phyloP scores from a whole-genome alignment of 1,139 yeast species.

The Suzukiozyma palmioleophila region DNA sequence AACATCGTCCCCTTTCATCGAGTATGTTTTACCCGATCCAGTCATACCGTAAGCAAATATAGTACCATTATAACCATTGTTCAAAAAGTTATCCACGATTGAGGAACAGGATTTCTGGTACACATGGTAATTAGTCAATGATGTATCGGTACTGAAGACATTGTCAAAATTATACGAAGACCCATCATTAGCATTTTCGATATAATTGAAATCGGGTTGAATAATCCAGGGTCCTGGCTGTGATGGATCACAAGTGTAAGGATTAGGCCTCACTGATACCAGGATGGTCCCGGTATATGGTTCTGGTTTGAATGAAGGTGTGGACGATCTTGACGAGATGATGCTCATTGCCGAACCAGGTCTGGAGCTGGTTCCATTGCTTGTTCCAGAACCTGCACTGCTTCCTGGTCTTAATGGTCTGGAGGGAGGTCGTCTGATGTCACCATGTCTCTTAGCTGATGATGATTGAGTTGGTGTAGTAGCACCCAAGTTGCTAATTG shows the following conservation, averaged over 20 bases:
- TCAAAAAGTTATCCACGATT: slow-evolving; percentile 58
- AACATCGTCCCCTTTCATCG: slow-evolving; percentile 71
- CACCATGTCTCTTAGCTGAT: slow-evolving; percentile 3
- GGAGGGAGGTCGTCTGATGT: slow-evolving; percentile 6
- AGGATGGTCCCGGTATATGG: slow-evolving; percentile 49
- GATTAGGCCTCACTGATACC: slow-evolving; percentile 54
- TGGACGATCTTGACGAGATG: slow-evolving; percentile 30
- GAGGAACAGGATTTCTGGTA: slow-evolving; percentile 59
- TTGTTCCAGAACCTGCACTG: background rate
- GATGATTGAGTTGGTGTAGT: slow-evolving; percentile 6
- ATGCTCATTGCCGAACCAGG: slow-evolving; percentile 7
- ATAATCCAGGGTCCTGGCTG: slow-evolving; percentile 41
- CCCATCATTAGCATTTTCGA: slow-evolving; percentile 49
- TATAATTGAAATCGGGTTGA: slow-evolving; percentile 32
- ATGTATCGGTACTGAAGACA: slow-evolving; percentile 53
- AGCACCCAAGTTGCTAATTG: slow-evolving; percentile 13
- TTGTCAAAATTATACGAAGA: slow-evolving; percentile 66
- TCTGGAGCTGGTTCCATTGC: slow-evolving; percentile 1
- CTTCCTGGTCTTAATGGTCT: slow-evolving; percentile 7
- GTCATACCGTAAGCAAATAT: slow-evolving; percentile 95
- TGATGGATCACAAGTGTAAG: slow-evolving; percentile 26
- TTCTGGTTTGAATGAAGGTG: slow-evolving; percentile 33
- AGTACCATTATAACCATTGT: slow-evolving; percentile 80
- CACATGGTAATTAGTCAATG: slow-evolving; percentile 51
- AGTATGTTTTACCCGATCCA: slow-evolving; percentile 91